phyloP scores from a whole-genome alignment of 257 asterid species.

The Solanum ahanhuiri region DNA sequence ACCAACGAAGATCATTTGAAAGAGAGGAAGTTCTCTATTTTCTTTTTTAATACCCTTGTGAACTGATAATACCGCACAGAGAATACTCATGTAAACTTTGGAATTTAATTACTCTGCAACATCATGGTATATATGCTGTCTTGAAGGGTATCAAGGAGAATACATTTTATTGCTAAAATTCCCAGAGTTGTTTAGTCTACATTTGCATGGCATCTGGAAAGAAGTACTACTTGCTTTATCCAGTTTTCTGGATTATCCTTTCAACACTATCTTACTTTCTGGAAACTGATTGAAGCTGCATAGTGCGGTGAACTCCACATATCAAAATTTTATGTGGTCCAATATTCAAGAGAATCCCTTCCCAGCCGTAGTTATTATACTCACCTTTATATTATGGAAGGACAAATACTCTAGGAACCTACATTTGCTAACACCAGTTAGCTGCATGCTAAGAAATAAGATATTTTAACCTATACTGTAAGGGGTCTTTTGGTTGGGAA shows the following conservation, averaged over 20 bases:
- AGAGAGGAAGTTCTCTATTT: not conserved
- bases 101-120: not conserved
- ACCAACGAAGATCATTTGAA: not conserved
- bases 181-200: not conserved
- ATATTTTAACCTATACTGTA: not conserved
- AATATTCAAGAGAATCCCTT: not conserved
- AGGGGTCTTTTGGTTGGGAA: too few relatives aligned
- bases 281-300: not conserved
- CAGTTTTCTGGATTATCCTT: not conserved
- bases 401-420: not conserved
- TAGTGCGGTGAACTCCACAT: not conserved
- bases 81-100: not conserved
- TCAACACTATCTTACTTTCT: not conserved
- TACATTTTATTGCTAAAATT: not conserved
- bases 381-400: not conserved
- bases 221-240: not conserved
- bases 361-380: not conserved
- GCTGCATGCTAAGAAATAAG: not conserved
- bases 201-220: not conserved
- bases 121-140: not conserved
- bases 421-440: not conserved
- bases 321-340: not conserved
- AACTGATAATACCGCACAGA: not conserved
- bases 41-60: not conserved
- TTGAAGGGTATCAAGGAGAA: not conserved